These are phyloP conservation scores for Kodamaea sp. DNA, from an alignment of 1,139 yeast species.

Conservation along the genomic window DNA sequence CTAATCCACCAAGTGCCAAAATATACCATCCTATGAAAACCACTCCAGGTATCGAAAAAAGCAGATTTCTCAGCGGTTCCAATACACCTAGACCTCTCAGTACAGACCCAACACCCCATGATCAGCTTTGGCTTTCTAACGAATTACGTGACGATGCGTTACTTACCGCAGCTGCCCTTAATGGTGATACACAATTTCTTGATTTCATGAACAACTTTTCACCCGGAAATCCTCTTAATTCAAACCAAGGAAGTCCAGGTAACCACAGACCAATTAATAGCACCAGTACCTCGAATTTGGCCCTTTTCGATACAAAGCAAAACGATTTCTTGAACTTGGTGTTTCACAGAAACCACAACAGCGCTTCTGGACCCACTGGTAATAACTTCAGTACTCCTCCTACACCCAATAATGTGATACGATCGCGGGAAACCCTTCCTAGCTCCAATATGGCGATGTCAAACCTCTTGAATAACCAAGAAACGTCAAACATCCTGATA, in stretches of 20 bases:
- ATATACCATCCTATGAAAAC: background rate
- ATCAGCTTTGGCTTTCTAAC: slow-evolving; percentile 63
- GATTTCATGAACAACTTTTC: slow-evolving; percentile 48
- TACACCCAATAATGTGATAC: background rate
- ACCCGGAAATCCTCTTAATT: slow-evolving; percentile 17
- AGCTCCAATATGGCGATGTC: slow-evolving; percentile 21
- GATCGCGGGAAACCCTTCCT: background rate
- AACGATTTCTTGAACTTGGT: slow-evolving; percentile 52
- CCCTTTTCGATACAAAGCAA: slow-evolving; percentile 17
- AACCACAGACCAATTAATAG: slow-evolving; percentile 3
- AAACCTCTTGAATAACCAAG: slow-evolving; percentile 24
- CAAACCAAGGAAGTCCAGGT: slow-evolving; percentile 17
- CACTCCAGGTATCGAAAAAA: background rate
- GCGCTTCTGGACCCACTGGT: background rate
- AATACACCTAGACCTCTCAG: slow-evolving; percentile 2
- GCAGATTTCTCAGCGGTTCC: background rate
- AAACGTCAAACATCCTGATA: slow-evolving; percentile 19
- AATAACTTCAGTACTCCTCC: background rate
- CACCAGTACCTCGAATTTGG: slow-evolving; percentile 6
- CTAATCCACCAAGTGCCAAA: background rate
- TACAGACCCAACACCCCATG: slow-evolving; percentile 22
- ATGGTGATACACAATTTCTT: slow-evolving; percentile 59
- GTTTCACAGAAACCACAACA: slow-evolving; percentile 43
- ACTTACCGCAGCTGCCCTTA: slow-evolving; percentile 71
- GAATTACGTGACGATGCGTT: slow-evolving; percentile 73